Base-by-base conservation (phyloP, 257 asterid species). In the Knoxia roxburghii region DNA sequence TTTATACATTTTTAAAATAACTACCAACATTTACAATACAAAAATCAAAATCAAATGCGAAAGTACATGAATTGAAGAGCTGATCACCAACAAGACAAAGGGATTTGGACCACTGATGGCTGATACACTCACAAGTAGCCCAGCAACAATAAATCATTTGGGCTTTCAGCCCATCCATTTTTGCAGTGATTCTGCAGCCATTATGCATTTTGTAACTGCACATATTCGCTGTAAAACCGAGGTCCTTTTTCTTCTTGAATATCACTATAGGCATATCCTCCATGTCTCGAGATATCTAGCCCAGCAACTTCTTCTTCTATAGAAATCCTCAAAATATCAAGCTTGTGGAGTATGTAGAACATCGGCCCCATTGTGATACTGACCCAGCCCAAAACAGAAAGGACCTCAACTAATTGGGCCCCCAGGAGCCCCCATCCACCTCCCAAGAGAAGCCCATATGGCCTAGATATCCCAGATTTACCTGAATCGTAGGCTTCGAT, bases 341-440 rank as follows among this genome's bases (percentile, higher is more conserved):
- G 81, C 65, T 72, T 14, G 61, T 84, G 90, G 64, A 86, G 90
- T 35, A 76, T 17, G 59, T 78, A 82, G 61, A 86, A 86, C 64
- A 86, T 62, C 0, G 90, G 85, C 50, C 90, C 94, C 94, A 86
- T 86, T 4, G 90, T 86, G 11, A 73, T 29, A 60, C 84, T 86
- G 14, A 86, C 94, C 90, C 90, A 86, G 18, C 63, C 77, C 61
- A 84, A 7, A 59, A 83, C 71, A 24, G 70, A 88, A 45, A 73
- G 33, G 24, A 84, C 66, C 30, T 84, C 88, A 32, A 80, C 80
- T n/a, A 78, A 46, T 51, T 86, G 94, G 11, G 90, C 84, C 41
- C 81, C 90, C 6, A 86, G 32, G 8, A 86, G 81, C 23, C 89
- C 85, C 86, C 85, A 80, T 20, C 90, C 86, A 14, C 94, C 88